Evolutionary conservation across 1,139 yeast genomes (phyloP).

Genomic region (Hyphopichia khmerensis): DNA sequence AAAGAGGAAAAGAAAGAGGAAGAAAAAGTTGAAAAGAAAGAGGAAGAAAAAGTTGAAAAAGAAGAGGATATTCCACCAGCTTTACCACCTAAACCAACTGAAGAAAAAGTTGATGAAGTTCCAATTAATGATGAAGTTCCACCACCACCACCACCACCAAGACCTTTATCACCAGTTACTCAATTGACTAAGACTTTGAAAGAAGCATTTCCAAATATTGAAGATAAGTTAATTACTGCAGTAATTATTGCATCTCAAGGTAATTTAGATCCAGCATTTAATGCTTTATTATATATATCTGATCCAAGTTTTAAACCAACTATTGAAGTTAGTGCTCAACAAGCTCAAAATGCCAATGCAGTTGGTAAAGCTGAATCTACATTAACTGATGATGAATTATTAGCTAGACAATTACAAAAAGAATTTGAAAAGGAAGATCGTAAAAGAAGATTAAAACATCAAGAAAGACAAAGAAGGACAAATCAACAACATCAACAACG

Average conservation of each 20-base stretch:
- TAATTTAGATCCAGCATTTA: slow-evolving; percentile 79
- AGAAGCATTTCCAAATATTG: slow-evolving; percentile 82
- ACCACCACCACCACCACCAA: slow-evolving; percentile 71
- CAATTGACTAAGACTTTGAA: slow-evolving; percentile 54
- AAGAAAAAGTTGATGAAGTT: slow-evolving; percentile 10
- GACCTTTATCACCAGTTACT: slow-evolving; percentile 62
- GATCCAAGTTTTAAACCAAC: slow-evolving; percentile 75
- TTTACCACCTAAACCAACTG: slow-evolving; percentile 3
- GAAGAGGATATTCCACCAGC: slow-evolving; percentile 7
- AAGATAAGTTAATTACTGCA: slow-evolving; percentile 69
- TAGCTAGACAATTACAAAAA: slow-evolving; percentile 80
- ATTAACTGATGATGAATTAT: slow-evolving; percentile 65
- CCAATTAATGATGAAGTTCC: slow-evolving; percentile 14
- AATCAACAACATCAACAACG: slow-evolving; percentile 20
- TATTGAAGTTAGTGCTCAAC: slow-evolving; percentile 38
- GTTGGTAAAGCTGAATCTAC: too few relatives aligned
- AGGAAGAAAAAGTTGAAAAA: slow-evolving; percentile 2
- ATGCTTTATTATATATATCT: slow-evolving; percentile 75
- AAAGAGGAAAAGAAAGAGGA: slow-evolving; percentile 10
- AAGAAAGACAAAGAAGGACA: slow-evolving; percentile 14
- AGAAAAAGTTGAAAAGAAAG: slow-evolving; percentile 2
- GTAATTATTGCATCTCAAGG: slow-evolving; percentile 86
- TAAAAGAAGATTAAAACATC: slow-evolving; percentile 23
- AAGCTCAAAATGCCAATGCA: too few relatives aligned
- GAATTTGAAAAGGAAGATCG: slow-evolving; percentile 56